These are phyloP conservation scores for Vitis hybrid DNA, from an alignment of 177 flowering plant species.

Conservation along the genomic window DNA sequence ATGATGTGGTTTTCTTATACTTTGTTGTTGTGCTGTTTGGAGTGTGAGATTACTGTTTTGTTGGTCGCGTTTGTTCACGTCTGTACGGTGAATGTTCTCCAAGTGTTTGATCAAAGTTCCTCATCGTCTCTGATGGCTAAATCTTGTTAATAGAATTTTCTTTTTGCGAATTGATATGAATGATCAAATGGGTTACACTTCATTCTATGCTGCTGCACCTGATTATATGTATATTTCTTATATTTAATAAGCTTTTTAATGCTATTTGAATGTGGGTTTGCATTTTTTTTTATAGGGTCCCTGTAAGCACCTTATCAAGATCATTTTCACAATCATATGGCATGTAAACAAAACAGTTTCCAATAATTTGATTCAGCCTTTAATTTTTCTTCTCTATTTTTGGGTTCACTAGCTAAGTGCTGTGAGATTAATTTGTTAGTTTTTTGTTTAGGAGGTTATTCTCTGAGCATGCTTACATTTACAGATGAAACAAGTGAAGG, in stretches of 20 bases:
- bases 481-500: conserved; percentile 40
- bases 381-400: too few species aligned
- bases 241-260: background rate
- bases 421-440: background rate
- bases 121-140: too few species aligned
- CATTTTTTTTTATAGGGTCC: background rate
- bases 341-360: too few species aligned
- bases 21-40: background rate
- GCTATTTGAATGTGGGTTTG: background rate
- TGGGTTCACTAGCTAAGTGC: too few species aligned
- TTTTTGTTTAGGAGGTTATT: background rate
- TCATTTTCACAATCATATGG: background rate
- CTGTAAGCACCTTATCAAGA: background rate
- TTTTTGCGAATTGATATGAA: too few species aligned
- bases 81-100: background rate
- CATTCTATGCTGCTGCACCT: background rate
- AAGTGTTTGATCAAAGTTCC: conserved; percentile 10
- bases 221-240: background rate
- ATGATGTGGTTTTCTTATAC: background rate
- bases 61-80: too few species aligned
- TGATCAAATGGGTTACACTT: too few species aligned
- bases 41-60: background rate
- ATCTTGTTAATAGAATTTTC: too few species aligned
- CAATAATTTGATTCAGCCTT: too few species aligned
- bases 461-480: conserved; percentile 7